Evolutionary conservation across 371 early-diverging fungal species (phyloP).

Genomic region (Mortierella sp.): DNA sequence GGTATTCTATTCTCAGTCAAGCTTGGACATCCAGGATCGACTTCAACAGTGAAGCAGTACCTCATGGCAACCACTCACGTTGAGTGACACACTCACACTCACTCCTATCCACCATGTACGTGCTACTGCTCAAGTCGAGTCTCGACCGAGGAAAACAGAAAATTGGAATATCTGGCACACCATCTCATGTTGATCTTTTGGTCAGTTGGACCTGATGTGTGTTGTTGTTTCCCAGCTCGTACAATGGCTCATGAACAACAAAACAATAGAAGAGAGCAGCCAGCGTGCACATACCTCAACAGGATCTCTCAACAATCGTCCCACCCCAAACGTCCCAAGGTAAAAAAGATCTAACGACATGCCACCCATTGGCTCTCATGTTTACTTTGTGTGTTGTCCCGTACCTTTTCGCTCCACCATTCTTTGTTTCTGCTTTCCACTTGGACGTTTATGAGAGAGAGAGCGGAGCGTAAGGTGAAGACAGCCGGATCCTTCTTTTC

Average conservation of each 20-base stretch:
- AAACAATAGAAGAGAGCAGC: background rate
- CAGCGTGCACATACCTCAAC: background rate
- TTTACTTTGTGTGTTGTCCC: background rate
- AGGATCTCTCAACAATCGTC: background rate
- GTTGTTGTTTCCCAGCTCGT: background rate
- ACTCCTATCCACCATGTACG: background rate
- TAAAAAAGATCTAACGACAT: background rate
- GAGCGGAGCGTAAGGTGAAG: too few relatives aligned
- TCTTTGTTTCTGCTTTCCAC: background rate
- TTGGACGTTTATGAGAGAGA: background rate
- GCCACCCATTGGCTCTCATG: constrained; percentile 7
- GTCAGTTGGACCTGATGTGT: background rate
- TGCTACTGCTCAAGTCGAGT: too few relatives aligned
- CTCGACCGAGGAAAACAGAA: background rate
- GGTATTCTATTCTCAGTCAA: background rate
- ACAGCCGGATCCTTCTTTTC: too few relatives aligned
- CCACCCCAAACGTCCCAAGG: background rate
- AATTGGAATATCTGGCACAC: too few relatives aligned
- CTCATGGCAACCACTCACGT: background rate
- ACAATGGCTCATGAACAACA: background rate
- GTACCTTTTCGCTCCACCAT: background rate
- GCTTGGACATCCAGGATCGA: background rate
- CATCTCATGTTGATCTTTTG: background rate
- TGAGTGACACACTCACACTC: background rate
- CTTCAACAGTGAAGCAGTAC: background rate